Evolutionary conservation across 345 rosid species (phyloP).

Genomic region (thale cress (Arabidopsis thaliana)): DNA sequence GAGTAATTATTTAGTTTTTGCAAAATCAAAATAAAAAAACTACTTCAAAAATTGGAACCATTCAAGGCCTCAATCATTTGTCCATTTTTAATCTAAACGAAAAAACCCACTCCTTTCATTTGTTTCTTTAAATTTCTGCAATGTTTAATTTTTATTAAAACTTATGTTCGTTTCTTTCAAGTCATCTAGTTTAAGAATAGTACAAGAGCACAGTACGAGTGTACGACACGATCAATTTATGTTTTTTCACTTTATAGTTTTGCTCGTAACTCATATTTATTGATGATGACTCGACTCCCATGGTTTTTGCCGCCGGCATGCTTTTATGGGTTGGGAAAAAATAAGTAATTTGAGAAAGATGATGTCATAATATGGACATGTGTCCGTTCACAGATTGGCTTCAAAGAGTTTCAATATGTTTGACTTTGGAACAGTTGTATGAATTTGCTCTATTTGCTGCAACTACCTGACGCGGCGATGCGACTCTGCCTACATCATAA

Average conservation of each 20-base stretch:
- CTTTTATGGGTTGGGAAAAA: conserved; percentile 16
- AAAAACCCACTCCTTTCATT: neutral
- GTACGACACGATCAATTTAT: conserved; percentile 26
- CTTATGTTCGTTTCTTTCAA: neutral
- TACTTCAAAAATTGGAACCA: too few species aligned
- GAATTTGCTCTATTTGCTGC: conserved; percentile 23
- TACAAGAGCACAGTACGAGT: conserved; percentile 9
- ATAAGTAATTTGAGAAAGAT: conserved; percentile 12
- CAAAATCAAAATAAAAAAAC: too few species aligned
- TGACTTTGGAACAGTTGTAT: conserved; percentile 26
- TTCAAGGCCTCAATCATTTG: neutral
- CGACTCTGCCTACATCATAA: conserved; percentile 18
- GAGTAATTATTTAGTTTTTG: too few species aligned
- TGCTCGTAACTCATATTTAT: conserved; percentile 14
- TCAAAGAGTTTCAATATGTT: conserved; percentile 1
- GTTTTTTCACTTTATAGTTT: neutral
- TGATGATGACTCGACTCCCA: conserved; percentile 33
- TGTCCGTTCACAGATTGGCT: neutral
- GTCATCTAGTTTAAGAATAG: conserved; percentile 10
- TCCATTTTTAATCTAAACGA: neutral
- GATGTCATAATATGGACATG: conserved; percentile 11
- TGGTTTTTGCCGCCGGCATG: conserved; percentile 35
- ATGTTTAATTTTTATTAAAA: neutral
- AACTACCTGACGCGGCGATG: conserved; percentile 45
- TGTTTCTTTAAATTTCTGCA: neutral